phyloP scores from a whole-genome alignment of 805 yeast species.

The Lipomyces sp. region DNA sequence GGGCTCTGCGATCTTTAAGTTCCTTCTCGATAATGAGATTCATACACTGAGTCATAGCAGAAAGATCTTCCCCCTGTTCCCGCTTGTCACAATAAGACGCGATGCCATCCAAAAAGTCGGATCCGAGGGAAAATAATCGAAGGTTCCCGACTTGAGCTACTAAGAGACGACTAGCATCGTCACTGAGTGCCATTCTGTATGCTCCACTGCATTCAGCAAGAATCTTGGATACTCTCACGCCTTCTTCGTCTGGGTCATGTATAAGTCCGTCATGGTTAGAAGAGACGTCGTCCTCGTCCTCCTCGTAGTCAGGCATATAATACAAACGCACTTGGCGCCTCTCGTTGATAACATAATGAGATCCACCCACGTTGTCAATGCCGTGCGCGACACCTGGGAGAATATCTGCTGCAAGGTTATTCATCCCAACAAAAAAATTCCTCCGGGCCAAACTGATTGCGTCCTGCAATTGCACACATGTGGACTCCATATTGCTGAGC shows the following conservation, averaged over 20 bases:
- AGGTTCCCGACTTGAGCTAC: constrained; percentile 9
- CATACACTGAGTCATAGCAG: constrained; percentile 7
- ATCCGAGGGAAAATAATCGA: constrained; percentile 21
- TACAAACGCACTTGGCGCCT: not conserved
- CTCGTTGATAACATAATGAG: not conserved
- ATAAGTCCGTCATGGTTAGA: constrained; percentile 5
- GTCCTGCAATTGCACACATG: constrained; percentile 32
- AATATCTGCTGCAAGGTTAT: not conserved
- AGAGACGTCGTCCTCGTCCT: constrained; percentile 15
- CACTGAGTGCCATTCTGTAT: constrained; percentile 11
- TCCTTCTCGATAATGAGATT: constrained; percentile 19
- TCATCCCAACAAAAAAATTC: constrained; percentile 26
- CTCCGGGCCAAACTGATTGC: constrained; percentile 19
- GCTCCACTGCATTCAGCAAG: constrained; percentile 2
- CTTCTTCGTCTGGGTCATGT: constrained; percentile 25
- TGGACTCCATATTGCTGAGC: constrained; percentile 19
- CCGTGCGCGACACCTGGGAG: constrained; percentile 11
- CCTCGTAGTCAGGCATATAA: constrained; percentile 8
- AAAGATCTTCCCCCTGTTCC: not conserved
- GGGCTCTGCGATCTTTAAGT: constrained; percentile 10
- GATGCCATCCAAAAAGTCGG: not conserved
- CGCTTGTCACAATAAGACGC: not conserved
- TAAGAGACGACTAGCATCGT: constrained; percentile 19
- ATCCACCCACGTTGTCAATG: not conserved
- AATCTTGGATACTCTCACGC: constrained; percentile 22